Evolutionary conservation across 2,329 filamentous ascomycete species (phyloP).

Genomic region (Didymosphaeria variabile): DNA sequence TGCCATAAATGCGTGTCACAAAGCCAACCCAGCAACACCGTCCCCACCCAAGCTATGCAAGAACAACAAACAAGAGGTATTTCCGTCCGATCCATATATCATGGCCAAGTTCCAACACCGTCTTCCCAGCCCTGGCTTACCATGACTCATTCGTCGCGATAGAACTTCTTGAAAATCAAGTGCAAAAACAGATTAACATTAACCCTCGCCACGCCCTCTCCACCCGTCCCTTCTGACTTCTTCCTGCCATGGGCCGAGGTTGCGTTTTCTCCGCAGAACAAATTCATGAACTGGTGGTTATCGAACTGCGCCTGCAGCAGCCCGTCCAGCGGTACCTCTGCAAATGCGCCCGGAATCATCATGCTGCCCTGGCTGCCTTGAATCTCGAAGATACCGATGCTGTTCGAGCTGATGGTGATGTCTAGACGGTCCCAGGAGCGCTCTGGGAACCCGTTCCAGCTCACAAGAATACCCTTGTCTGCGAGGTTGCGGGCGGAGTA

Average conservation of each 20-base stretch:
- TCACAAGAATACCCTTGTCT: conserved; percentile 92
- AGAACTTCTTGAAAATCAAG: conserved; percentile 99
- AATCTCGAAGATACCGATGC: conserved; percentile 91
- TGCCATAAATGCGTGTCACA: no score
- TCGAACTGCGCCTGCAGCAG: conserved; percentile 97
- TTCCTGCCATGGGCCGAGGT: conserved; percentile 24
- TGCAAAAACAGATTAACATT: conserved; percentile 98
- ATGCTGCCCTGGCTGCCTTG: conserved; percentile 92
- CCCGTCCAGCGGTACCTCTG: conserved; percentile 88
- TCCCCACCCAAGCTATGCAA: no score
- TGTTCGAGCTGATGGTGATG: conserved; percentile 91
- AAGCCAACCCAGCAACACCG: no score
- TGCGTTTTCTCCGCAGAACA: conserved; percentile 66
- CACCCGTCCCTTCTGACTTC: conserved; percentile 22
- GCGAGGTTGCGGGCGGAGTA: conserved; percentile 89
- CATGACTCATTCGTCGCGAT: conserved; percentile 57
- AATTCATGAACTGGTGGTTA: conserved; percentile 92
- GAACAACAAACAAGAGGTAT: no score
- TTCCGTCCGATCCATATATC: no score
- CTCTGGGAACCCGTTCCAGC: conserved; percentile 85
- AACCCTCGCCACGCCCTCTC: conserved; percentile 69
- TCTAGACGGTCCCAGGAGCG: conserved; percentile 92
- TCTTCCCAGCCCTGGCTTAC: background rate
- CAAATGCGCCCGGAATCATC: conserved; percentile 93
- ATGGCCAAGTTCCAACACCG: background rate